Base-by-base conservation (phyloP, 78 protist genomes). In the Dictyostelium intermedium region DNA sequence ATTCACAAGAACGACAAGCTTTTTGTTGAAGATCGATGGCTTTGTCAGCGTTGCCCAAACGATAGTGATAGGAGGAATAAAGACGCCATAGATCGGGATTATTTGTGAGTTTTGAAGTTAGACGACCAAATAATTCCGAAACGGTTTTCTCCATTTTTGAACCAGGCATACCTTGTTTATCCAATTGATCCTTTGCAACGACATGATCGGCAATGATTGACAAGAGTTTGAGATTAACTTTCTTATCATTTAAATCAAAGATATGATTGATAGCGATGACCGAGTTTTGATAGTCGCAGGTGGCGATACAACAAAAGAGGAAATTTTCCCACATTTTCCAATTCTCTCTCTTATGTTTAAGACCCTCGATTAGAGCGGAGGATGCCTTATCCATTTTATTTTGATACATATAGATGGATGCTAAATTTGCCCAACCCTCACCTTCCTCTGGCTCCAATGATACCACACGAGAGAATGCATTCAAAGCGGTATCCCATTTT, bases 291-390 rank as follows among this genome's bases (percentile, higher is more conserved):
- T 45, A 92, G 35, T 92, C 96, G 32, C 34, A 30, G 4, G 78
- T 16, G 10, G 39, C 77, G 73, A 93, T 86, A 25, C 91, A 85
- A 34, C 91, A 91, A 78, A 77, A 60, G 74, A 93, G 73, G 60
- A 61, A 95, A 76, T 97, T 97, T 69, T 97, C 96, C 98, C 98
- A 97, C 81, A 97, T 87, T 87, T 84, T 91, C 98, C 98, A 97
- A 74, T 77, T 92, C n/a, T 95, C 95, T 39, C 87, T 41, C 34
- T 70, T 69, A 13, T 76, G 79, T 87, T 91, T 87, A 20, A 92
- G 18, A 69, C 96, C 97, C 30, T 92, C 95, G 30, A 83, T 89
- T 3, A 97, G 53, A 1, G 98, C 95, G 0, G 25, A 25, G 16
- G 10, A 50, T 2, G 97, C 96, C 39, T 83, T 84, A 3, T 78